A percentile compares a stretch with the other conserved stretches of the same genome.
phyloP scores from a whole-genome alignment of 768 basidiomycete genomes.

The Coprinopsis cinerea region DNA sequence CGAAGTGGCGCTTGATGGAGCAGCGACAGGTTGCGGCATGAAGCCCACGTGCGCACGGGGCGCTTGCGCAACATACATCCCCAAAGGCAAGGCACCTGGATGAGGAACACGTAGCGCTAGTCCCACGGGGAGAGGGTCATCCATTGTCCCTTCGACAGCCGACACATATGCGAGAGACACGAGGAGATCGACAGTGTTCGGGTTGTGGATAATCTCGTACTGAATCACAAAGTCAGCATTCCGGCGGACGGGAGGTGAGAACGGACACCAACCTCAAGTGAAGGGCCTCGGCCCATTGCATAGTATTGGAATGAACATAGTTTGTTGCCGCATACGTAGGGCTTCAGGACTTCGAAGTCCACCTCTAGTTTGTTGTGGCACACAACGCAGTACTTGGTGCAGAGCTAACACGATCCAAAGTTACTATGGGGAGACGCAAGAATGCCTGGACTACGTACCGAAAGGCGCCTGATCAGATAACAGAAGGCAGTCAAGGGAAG shows the following conservation, averaged over 20 bases:
- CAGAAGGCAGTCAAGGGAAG: constrained; percentile 57
- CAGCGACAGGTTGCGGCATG: too few species aligned
- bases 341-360: constrained; percentile 58
- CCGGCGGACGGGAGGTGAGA: neutral
- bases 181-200: constrained; percentile 60
- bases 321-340: constrained; percentile 63
- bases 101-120: constrained; percentile 50
- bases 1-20: too few species aligned
- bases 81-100: constrained; percentile 23
- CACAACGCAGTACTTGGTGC: constrained; percentile 67
- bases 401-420: constrained; percentile 36
- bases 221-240: constrained; percentile 18
- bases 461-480: constrained; percentile 59
- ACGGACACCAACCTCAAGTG: constrained; percentile 52
- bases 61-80: neutral
- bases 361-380: constrained; percentile 55
- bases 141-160: constrained; percentile 45
- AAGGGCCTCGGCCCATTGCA: constrained; percentile 55
- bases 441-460: constrained; percentile 32
- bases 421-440: neutral
- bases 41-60: too few species aligned
- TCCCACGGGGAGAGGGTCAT: constrained; percentile 55
- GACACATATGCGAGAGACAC: constrained; percentile 57
- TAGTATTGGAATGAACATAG: constrained; percentile 72
- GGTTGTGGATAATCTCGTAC: constrained; percentile 68